These are phyloP conservation scores for Coffea eugenioides DNA, from an alignment of 257 asterid species.

Conservation along the genomic window DNA sequence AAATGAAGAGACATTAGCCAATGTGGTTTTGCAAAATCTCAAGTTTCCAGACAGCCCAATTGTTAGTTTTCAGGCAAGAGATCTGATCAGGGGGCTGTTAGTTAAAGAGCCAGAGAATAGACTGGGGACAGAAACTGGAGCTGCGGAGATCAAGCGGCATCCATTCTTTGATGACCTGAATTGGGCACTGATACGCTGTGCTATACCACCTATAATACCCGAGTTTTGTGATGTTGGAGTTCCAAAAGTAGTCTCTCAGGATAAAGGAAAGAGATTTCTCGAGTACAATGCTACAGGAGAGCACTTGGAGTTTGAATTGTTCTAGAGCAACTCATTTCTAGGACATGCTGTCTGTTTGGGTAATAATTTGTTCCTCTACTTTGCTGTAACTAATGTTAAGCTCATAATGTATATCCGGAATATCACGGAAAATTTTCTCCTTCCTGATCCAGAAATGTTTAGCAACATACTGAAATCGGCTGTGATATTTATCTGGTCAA, in stretches of 20 bases:
- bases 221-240: slow-evolving; percentile 40
- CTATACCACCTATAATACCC: slow-evolving; percentile 73
- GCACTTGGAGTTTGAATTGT: slow-evolving; percentile 66
- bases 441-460: neutral
- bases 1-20: slow-evolving; percentile 78
- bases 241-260: slow-evolving; percentile 21
- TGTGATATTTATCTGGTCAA: neutral
- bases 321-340: slow-evolving; percentile 27
- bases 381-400: slow-evolving; percentile 9
- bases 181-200: slow-evolving; percentile 88
- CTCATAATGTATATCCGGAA: slow-evolving; percentile 13
- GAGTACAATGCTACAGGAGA: slow-evolving; percentile 41
- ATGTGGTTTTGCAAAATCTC: slow-evolving; percentile 69
- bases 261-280: slow-evolving; percentile 36
- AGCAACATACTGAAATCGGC: neutral
- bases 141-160: slow-evolving; percentile 92
- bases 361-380: slow-evolving; percentile 14
- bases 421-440: slow-evolving; percentile 11
- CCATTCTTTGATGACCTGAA: slow-evolving; percentile 83
- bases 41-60: slow-evolving; percentile 76
- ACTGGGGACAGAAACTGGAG: slow-evolving; percentile 72
- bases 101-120: slow-evolving; percentile 81
- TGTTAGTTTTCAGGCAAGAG: slow-evolving; percentile 79
- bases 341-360: slow-evolving; percentile 10
- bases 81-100: slow-evolving; percentile 66